Evolutionary conservation across 345 rosid species (phyloP), one percentile per base, ranked within the genome.

Genomic region (Lepidium sativum): DNA sequence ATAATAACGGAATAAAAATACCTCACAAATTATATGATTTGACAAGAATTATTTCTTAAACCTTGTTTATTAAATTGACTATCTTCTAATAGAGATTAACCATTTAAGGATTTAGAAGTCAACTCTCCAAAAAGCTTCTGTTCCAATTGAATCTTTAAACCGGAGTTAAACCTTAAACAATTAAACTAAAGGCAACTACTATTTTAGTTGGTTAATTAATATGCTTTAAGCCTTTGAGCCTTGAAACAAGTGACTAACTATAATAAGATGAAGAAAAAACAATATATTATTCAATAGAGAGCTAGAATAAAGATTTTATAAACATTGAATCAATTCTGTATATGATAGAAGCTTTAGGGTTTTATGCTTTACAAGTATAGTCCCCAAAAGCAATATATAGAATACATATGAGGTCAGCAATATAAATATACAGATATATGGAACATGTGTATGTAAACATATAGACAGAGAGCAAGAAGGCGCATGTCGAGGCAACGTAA

Each of bases 401-500:
- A 43, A 56, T 70, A 69, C 16, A 10, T 23, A 62, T 62, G 75
- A 63, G 63, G 52, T 63, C 61, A 68, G 1, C 45, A 18, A 12
- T 21, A 60, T 42, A n/a, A 27, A 32, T 14, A 37, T 23, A 37
- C 18, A 12, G 11, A 45, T 23, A n/a, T n/a, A n/a, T 27, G n/a
- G n/a, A n/a, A n/a, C n/a, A n/a, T n/a, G n/a, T n/a, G 42, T 50
- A 33, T 32, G 38, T 33, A 5, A 31, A 27, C 33, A 51, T 47
- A 21, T 33, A 41, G 35, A n/a, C n/a, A n/a, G n/a, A n/a, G n/a
- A n/a, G n/a, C 45, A 14, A 51, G 62, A 43, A 52, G 41, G 77
- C 77, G 72, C 67, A 73, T 73, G 77, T 56, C 57, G 4, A 51
- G 49, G 42, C 56, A 44, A 65, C 62, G 71, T 72, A 8, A 66